Base-by-base conservation (phyloP, 495 filamentous ascomycete species). In the Aspergillus baeticus region DNA sequence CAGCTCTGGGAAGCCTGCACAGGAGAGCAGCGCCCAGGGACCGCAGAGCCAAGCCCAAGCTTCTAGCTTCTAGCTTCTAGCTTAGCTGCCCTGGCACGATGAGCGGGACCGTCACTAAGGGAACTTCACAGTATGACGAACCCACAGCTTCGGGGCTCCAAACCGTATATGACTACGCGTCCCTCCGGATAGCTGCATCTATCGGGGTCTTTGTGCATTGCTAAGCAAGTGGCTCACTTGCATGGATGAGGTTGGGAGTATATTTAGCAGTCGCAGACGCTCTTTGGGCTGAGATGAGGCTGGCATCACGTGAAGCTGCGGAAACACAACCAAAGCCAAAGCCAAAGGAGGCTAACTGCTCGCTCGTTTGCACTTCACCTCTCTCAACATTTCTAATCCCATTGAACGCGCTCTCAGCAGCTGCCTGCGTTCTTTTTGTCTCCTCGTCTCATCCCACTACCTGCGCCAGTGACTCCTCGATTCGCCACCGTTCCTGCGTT, bases 271-370 rank as follows among this genome's bases (percentile, higher is more conserved):
- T 50, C 15, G 33, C 26, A 49, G 15, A 34, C 11, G 34, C 17
- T 17, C n/a, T 17, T 55, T 48, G 34, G 53, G 53, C 43, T 21
- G 18, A 39, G 53, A 39, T 15, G 22, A 38, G 31, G 43, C 38
- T 37, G 38, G 7, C 10, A 41, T 55, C 53, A 55, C 53, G 53
- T 55, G 53, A 21, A 23, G 11, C 10, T 20, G 36, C 23, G n/a
- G 37, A 18, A 53, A 31, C 22, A 33, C n/a, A 38, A n/a, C n/a
- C n/a, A n/a, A n/a, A n/a, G n/a, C n/a, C n/a, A n/a, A n/a, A 20
- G 41, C 14, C 14, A 20, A 55, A 48, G 35, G n/a, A 26, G 14
- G 38, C 37, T 42, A 10, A 41, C 6, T 1, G 15, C 34, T n/a
- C n/a, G n/a, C n/a, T n/a, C 17, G 5, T 13, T n/a, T 17, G 15